Percentiles rank a stretch among this genome's conserved stretches.
phyloP scores from a whole-genome alignment of 148 eudicot species.

The Diospyros kaki region DNA sequence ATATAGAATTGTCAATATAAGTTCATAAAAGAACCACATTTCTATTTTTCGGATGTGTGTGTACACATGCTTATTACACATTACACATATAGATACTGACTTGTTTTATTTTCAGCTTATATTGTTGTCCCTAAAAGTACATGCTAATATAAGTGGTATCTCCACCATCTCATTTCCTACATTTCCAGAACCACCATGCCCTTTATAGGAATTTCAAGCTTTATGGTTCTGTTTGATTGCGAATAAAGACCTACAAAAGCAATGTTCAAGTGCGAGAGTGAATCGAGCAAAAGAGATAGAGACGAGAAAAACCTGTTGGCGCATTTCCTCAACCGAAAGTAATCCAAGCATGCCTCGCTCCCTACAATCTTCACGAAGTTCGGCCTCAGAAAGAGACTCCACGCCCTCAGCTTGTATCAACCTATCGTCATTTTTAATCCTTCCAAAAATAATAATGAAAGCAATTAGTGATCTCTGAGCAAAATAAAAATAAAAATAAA shows the following conservation, averaged over 20 bases:
- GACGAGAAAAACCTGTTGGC: constrained; percentile 48
- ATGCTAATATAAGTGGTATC: background rate
- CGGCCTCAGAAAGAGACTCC: constrained; percentile 84
- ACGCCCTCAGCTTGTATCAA: constrained; percentile 78
- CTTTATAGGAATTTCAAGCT: background rate
- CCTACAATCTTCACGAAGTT: constrained; percentile 80
- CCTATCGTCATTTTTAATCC: constrained; percentile 73
- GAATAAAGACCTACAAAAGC: constrained; percentile 2
- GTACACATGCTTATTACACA: too few relatives aligned
- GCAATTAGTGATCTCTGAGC: background rate
- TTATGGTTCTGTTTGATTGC: background rate
- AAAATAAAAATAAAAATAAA: too few relatives aligned
- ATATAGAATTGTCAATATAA: background rate
- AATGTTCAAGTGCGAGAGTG: background rate
- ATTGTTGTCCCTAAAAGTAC: too few relatives aligned
- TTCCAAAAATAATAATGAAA: constrained; percentile 9
- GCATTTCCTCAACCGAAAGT: constrained; percentile 76
- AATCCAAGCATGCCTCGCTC: constrained; percentile 83
- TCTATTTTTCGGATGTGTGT: background rate
- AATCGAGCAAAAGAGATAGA: background rate
- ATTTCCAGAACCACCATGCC: background rate
- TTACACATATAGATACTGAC: too few relatives aligned
- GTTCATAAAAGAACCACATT: background rate
- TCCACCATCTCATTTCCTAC: background rate
- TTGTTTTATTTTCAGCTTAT: too few relatives aligned